Evolutionary conservation across 331 rosid species (phyloP), one percentile per base, ranked within the genome.

Genomic region (Telfairia occidentalis): DNA sequence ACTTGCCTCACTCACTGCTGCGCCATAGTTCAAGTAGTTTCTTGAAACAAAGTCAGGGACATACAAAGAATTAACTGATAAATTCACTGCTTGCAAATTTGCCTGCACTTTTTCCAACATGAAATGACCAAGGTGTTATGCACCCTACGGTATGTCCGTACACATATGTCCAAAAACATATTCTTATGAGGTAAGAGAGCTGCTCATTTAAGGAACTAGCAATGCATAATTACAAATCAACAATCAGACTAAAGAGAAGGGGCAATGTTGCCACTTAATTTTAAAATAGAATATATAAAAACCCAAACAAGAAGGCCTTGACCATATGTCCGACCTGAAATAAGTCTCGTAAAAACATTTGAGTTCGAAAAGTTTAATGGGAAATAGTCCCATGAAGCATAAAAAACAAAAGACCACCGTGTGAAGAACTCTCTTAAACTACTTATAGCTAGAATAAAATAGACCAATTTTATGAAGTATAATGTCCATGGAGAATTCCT

Each of bases 1-100:
- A 78, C 87, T 81, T 64, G 80, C 98, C 96, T 91, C 97, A 61
- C 97, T 91, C 78, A 88, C 87, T 71, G 98, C 98, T 23, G 90
- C 96, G 30, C 96, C 98, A 76, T 88, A 91, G 81, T 87, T 94
- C 45, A 88, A 81, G 84, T 94, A 94, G 38, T 11, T 52, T 75
- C 4, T 42, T 67, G 92, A 83, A 77, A 77, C 21, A 77, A 53
- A 54, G 48, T 80, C 78, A 45, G 96, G 93, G 24, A 78, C 90
- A 59, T 55, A 94, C 23, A 69, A 58, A 72, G 96, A 86, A 82
- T 89, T 86, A 49, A 89, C 88, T 71, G 97, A 88, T 80, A 94
- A 86, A 76, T 89, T 86, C 78, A 94, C 87, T 54, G 86, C 65
- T 73, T 88, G 84, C 83, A 79, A 30, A 87, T 84, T 57, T 38